phyloP scores from a whole-genome alignment of 768 basidiomycete genomes.

The Paxillus rubicundulus region DNA sequence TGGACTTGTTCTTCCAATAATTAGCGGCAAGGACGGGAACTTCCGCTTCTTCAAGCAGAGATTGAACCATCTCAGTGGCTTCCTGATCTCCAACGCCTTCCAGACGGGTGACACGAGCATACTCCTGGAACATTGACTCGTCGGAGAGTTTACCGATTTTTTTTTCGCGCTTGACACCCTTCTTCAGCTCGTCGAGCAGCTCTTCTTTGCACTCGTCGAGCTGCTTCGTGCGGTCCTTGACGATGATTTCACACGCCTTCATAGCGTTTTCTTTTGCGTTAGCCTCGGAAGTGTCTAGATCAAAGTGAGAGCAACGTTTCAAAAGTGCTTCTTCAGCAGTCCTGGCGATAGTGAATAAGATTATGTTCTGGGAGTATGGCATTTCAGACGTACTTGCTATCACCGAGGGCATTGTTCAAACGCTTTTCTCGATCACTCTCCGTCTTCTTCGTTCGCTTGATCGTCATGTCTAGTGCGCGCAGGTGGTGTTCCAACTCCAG shows the following conservation, averaged over 20 bases:
- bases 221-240: constrained; percentile 76
- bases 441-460: constrained; percentile 62
- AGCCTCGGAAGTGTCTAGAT: constrained; percentile 58
- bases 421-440: constrained; percentile 85
- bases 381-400: constrained; percentile 61
- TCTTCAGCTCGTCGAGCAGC: constrained; percentile 60
- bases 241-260: constrained; percentile 91
- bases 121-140: constrained; percentile 81
- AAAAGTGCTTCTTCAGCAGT: constrained; percentile 90
- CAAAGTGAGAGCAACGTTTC: constrained; percentile 95
- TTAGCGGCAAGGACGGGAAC: constrained; percentile 37
- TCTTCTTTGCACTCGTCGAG: constrained; percentile 77
- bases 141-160: constrained; percentile 57
- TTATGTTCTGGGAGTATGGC: background rate
- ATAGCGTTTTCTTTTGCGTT: constrained; percentile 70
- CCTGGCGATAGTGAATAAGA: constrained; percentile 36
- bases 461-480: constrained; percentile 83
- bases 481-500: constrained; percentile 92
- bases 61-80: constrained; percentile 57
- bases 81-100: constrained; percentile 75
- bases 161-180: constrained; percentile 68
- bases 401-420: constrained; percentile 82
- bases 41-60: constrained; percentile 60
- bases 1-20: constrained; percentile 36
- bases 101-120: constrained; percentile 62